phyloP scores from a whole-genome alignment of 768 basidiomycete species.

The Macrolepiota albuminosa region DNA sequence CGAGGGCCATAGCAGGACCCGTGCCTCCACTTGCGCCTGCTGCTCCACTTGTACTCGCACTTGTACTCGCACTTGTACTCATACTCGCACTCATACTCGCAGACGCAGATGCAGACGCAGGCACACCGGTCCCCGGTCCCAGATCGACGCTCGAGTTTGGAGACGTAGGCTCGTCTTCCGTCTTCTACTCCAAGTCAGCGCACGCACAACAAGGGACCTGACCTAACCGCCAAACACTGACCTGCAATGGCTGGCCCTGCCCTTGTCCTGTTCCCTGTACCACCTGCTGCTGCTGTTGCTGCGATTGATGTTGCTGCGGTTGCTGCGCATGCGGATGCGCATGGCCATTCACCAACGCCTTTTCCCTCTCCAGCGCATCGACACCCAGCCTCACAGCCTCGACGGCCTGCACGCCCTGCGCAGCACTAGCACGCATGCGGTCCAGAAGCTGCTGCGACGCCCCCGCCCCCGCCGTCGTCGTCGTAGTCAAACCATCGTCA shows the following conservation, averaged over 20 bases:
- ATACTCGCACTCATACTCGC: neutral
- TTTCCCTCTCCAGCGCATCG: slow-evolving; percentile 1
- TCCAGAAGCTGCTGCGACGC: neutral
- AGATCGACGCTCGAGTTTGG: neutral
- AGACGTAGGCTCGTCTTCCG: neutral
- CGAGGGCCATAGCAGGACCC: neutral
- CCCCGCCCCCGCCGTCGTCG: neutral
- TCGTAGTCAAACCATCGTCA: neutral
- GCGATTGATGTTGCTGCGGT: neutral
- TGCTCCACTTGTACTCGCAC: neutral
- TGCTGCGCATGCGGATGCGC: neutral
- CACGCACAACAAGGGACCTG: too few relatives aligned
- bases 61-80: neutral
- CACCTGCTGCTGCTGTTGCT: neutral
- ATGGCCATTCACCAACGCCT: neutral
- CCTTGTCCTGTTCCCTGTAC: too few relatives aligned
- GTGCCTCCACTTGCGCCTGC: neutral
- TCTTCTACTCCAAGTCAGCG: neutral
- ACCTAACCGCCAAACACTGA: neutral
- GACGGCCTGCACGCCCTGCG: neutral
- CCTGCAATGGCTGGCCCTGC: slow-evolving; percentile 1
- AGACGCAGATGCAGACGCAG: too few relatives aligned
- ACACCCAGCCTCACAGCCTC: neutral
- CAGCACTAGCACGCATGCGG: neutral
- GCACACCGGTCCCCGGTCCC: neutral